Base-by-base conservation (phyloP, 371 early-diverging fungal species). In the Gilbertella persicaria region DNA sequence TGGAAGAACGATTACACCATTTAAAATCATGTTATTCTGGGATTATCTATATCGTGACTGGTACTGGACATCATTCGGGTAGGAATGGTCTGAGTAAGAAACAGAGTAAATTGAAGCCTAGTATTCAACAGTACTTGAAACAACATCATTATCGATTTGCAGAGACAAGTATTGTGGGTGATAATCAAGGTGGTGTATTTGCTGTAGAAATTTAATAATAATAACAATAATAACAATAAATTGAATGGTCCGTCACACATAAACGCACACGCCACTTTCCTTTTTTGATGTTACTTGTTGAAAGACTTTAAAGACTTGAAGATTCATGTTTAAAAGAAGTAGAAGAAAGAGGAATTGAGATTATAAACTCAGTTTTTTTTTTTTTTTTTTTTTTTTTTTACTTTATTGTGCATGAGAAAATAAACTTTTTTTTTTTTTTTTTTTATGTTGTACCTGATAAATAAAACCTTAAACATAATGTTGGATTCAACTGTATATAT, bases 21-120 rank as follows among this genome's bases (percentile, higher is more conserved):
- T 26, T 61, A 56, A 48, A 55, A 23, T 13, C 29, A 4, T 37
- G 38, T 7, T 74, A 69, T 26, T 50, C 61, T 0, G 76, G 77
- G 17, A 63, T 69, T 14, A 69, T 77, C 38, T 82, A 78, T 60
- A 66, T 82, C 17, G 73, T 82, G 9, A 79, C 79, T 1, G 82
- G 82, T 1, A 67, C 78, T 0, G 82, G 82, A 1, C 71, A 73
- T 53, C 79, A 79, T 46, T 80, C 57, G 54, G 74, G 69, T 45
- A 63, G 62, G 42, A 67, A 52, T 48, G 76, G 53, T 42, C 58
- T 62, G 26, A 73, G 59, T 58, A 80, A 70, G 50, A 75, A 57
- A 40, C 52, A 63, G 39, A 67, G 69, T 37, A 75, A 75, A 53
- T 42, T 75, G 52, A 75, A 65, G 36, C 75, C 75, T 8, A 58